phyloP scores from a whole-genome alignment of 192 early-diverging fungal species.

The Coemansia pectinata region DNA sequence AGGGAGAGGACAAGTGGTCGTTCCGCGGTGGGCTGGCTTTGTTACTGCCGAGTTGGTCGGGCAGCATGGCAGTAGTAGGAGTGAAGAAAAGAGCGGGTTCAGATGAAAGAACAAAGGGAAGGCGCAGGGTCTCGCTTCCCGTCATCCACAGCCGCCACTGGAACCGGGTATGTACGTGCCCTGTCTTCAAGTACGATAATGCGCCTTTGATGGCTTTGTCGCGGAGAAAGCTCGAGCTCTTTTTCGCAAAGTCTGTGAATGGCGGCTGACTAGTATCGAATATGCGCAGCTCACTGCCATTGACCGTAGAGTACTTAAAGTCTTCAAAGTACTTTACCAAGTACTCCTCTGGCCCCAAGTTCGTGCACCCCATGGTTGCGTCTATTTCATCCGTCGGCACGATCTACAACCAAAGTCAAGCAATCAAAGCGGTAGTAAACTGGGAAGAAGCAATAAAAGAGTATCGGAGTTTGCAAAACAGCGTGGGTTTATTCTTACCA shows the following conservation, averaged over 20 bases:
- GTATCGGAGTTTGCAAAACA: neutral
- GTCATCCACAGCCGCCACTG: conserved; percentile 49
- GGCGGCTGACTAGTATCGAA: conserved; percentile 43
- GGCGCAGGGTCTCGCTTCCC: conserved; percentile 35
- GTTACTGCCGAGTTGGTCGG: conserved; percentile 1
- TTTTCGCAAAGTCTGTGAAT: conserved; percentile 46
- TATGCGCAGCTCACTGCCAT: conserved; percentile 41
- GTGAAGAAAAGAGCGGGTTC: neutral
- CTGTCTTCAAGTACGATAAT: conserved; percentile 37
- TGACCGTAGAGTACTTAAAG: conserved; percentile 50
- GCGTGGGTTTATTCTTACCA: conserved; percentile 35
- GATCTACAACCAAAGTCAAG: conserved; percentile 26
- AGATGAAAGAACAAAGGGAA: conserved; percentile 32
- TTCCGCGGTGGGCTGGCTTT: neutral
- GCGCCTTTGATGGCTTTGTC: conserved; percentile 48
- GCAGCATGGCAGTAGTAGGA: neutral
- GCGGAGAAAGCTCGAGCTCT: conserved; percentile 26
- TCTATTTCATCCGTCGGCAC: conserved; percentile 57
- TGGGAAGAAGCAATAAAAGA: neutral
- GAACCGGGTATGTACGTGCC: conserved; percentile 44
- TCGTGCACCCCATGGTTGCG: conserved; percentile 45
- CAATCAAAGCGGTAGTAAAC: neutral
- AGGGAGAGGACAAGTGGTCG: neutral
- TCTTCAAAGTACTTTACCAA: conserved; percentile 61
- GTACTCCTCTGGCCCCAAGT: conserved; percentile 36